phyloP scores from a whole-genome alignment of 257 asterid genomes.

The Eustoma russellianum region DNA sequence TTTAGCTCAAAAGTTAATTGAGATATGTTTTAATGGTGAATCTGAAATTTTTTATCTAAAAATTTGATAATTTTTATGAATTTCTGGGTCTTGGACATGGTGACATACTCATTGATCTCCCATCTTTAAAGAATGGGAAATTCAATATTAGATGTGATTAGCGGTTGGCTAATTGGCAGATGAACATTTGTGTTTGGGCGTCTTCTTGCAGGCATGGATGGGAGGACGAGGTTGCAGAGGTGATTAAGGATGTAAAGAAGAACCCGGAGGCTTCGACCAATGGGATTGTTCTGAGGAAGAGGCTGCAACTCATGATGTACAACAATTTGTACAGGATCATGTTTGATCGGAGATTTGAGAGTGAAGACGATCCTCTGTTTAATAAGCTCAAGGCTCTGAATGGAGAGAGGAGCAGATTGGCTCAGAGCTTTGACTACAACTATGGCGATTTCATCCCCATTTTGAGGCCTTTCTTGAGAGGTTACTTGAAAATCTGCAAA shows the following conservation, averaged over 20 bases:
- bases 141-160: no score
- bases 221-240: conserved; percentile 71
- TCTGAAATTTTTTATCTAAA: no score
- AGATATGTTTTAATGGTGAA: no score
- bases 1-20: no score
- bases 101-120: no score
- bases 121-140: no score
- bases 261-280: conserved; percentile 55
- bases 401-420: conserved; percentile 84
- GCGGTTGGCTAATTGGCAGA: no score
- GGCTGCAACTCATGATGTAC: conserved; percentile 89
- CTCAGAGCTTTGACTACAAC: conserved; percentile 86
- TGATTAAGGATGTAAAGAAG: conserved; percentile 70
- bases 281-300: conserved; percentile 60
- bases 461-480: conserved; percentile 81
- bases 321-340: conserved; percentile 73
- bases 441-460: conserved; percentile 88
- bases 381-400: conserved; percentile 65
- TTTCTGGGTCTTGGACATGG: no score
- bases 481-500: conserved; percentile 66
- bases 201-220: conserved; percentile 25
- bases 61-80: no score
- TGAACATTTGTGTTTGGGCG: no score
- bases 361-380: conserved; percentile 69
- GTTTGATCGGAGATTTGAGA: conserved; percentile 77